Percentiles rank a stretch among this genome's conserved stretches.
Conservation (phyloP, 2,329 filamentous ascomycete genomes). For the Neopestalotiopsis rosae region DNA sequence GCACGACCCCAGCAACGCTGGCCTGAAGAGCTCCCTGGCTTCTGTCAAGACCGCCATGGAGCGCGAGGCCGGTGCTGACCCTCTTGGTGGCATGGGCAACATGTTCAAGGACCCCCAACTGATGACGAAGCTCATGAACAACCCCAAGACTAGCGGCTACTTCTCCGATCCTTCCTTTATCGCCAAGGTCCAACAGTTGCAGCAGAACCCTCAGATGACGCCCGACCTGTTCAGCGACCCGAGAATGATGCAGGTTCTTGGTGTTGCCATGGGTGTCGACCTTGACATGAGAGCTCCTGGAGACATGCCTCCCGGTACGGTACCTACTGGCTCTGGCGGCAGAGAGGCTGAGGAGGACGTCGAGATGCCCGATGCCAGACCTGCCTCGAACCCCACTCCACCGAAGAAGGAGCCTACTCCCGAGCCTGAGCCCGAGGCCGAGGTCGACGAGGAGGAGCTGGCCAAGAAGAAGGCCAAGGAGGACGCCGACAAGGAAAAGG, state of each 20-base stretch:
- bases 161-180: conserved; percentile 89
- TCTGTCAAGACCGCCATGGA: conserved; percentile 90
- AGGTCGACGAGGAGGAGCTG: conserved; percentile 75
- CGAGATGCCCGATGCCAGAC: conserved; percentile 71
- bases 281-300: conserved; percentile 68
- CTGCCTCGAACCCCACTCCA: conserved; percentile 59
- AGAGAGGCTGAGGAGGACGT: conserved; percentile 72
- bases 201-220: conserved; percentile 79
- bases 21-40: conserved; percentile 86
- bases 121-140: conserved; percentile 86
- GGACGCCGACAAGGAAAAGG: conserved; percentile 93
- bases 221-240: conserved; percentile 87
- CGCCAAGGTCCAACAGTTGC: conserved; percentile 82
- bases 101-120: conserved; percentile 96
- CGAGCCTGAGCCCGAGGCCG: conserved; percentile 63
- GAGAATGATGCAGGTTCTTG: conserved; percentile 90
- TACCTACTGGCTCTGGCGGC: conserved; percentile 29
- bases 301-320: conserved; percentile 40
- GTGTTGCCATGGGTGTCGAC: conserved; percentile 91
- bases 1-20: conserved; percentile 87
- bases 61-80: conserved; percentile 70
- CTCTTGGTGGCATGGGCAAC: conserved; percentile 77
- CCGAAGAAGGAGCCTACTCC: conserved; percentile 57
- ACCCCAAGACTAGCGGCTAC: conserved; percentile 87
- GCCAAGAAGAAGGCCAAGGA: conserved; percentile 91